phyloP scores from a whole-genome alignment of 2,329 filamentous ascomycete genomes.

The Berkeleyomyces basicola region DNA sequence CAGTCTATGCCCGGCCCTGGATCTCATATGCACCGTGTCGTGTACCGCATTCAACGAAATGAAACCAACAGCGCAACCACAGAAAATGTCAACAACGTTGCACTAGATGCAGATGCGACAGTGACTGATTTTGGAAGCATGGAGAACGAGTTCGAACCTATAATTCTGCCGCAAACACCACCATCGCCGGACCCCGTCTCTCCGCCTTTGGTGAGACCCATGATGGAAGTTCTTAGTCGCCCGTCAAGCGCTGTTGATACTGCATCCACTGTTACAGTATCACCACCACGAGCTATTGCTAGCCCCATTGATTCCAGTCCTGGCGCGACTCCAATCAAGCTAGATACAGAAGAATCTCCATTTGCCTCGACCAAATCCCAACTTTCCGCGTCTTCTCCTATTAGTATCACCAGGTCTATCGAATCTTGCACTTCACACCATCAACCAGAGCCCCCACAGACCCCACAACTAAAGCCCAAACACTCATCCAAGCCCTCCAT shows the following conservation, averaged over 20 bases:
- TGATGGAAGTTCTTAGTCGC: constrained; percentile 7
- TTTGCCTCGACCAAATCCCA: not conserved
- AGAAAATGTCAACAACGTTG: constrained; percentile 20
- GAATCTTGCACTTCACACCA: not conserved
- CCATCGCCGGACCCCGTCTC: not conserved
- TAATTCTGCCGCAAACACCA: not conserved
- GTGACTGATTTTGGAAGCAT: constrained; percentile 3
- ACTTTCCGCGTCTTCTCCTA: not conserved
- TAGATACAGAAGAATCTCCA: not conserved
- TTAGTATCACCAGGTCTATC: not conserved
- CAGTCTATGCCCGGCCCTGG: constrained; percentile 15
- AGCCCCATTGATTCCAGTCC: not conserved
- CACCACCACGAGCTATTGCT: not conserved
- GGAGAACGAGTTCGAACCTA: constrained; percentile 10
- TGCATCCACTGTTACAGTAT: constrained; percentile 5
- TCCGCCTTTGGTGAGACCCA: constrained; percentile 6
- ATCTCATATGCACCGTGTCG: constrained; percentile 27
- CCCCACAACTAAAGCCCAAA: not conserved
- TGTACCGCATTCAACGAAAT: constrained; percentile 41
- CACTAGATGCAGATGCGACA: not conserved
- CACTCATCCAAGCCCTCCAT: not conserved
- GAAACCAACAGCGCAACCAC: constrained; percentile 28
- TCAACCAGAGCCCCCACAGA: not conserved
- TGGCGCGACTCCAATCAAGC: not conserved
- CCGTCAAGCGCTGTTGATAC: not conserved